Evolutionary conservation across 2,329 filamentous ascomycete species (phyloP).

Genomic region (Pseudogymnoascus sp.): DNA sequence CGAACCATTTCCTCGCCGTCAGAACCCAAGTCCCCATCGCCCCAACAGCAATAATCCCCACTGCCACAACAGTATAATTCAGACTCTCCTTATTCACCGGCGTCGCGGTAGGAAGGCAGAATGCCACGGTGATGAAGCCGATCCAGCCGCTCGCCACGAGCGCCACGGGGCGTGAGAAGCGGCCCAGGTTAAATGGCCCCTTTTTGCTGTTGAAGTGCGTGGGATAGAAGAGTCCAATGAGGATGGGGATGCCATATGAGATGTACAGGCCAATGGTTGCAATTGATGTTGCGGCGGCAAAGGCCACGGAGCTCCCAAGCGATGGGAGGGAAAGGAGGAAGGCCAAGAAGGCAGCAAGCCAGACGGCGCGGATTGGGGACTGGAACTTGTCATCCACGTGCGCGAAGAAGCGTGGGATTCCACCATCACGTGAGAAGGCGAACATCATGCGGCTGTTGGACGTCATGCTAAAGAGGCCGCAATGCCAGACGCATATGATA

Average conservation of each 20-base stretch:
- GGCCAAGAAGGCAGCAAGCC: constrained; percentile 45
- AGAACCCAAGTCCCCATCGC: constrained; percentile 41
- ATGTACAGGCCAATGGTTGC: constrained; percentile 49
- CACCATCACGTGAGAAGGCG: constrained; percentile 47
- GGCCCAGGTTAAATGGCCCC: constrained; percentile 46
- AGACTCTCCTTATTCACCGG: constrained; percentile 48
- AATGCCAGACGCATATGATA: constrained; percentile 54
- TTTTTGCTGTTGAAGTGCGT: constrained; percentile 41
- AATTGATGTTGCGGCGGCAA: constrained; percentile 50
- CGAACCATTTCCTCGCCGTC: constrained; percentile 48
- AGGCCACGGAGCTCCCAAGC: constrained; percentile 46
- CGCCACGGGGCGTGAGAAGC: constrained; percentile 39
- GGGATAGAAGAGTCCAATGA: constrained; percentile 46
- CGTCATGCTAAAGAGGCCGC: constrained; percentile 50
- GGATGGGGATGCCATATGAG: constrained; percentile 48
- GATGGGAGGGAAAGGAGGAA: constrained; percentile 49
- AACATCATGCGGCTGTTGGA: constrained; percentile 53
- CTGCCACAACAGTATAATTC: constrained; percentile 52
- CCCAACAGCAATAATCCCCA: constrained; percentile 46
- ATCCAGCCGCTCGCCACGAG: constrained; percentile 44
- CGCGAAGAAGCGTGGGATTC: constrained; percentile 47
- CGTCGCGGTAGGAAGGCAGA: constrained; percentile 48
- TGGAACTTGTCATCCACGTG: constrained; percentile 42
- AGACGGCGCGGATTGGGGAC: constrained; percentile 45
- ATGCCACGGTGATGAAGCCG: constrained; percentile 46